phyloP scores from a whole-genome alignment of 257 asterid genomes.

The Penstemon eatonii region DNA sequence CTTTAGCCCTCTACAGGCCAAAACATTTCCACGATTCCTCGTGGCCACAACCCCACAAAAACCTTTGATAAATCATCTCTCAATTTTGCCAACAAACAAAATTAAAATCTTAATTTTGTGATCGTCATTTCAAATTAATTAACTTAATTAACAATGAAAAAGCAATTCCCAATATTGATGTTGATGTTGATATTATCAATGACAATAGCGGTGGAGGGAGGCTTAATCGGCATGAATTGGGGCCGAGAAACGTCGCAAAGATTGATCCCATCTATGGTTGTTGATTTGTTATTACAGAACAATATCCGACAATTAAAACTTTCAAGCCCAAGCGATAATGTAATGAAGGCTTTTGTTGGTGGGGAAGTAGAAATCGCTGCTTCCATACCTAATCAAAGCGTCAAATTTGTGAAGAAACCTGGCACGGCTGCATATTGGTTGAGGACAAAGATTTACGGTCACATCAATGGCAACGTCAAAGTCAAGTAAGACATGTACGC shows the following conservation, averaged over 20 bases:
- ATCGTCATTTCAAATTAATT: too few species aligned
- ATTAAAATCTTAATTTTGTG: too few species aligned
- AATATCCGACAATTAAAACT: conserved; percentile 25
- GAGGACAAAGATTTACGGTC: not conserved
- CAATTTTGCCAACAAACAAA: too few species aligned
- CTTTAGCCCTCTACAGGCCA: too few species aligned
- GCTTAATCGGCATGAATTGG: conserved; percentile 37
- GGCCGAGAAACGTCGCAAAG: conserved; percentile 36
- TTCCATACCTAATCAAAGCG: conserved; percentile 6
- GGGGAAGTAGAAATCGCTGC: conserved; percentile 18
- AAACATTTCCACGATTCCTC: too few species aligned
- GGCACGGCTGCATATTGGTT: not conserved
- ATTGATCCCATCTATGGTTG: conserved; percentile 46
- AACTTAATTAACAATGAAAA: too few species aligned
- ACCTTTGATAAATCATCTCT: too few species aligned
- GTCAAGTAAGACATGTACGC: conserved; percentile 3
- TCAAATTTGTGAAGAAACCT: not conserved
- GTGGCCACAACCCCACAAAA: too few species aligned
- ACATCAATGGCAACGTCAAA: not conserved
- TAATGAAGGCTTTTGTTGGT: conserved; percentile 26
- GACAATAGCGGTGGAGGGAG: not conserved
- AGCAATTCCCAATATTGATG: too few species aligned
- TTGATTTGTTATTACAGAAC: conserved; percentile 36
- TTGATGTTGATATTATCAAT: too few species aligned
- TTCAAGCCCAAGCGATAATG: conserved; percentile 24